A percentile compares a stretch with the other conserved stretches of the same genome.
Conservation (phyloP, 129 eudicot species). For the Escallonia herrerae region DNA sequence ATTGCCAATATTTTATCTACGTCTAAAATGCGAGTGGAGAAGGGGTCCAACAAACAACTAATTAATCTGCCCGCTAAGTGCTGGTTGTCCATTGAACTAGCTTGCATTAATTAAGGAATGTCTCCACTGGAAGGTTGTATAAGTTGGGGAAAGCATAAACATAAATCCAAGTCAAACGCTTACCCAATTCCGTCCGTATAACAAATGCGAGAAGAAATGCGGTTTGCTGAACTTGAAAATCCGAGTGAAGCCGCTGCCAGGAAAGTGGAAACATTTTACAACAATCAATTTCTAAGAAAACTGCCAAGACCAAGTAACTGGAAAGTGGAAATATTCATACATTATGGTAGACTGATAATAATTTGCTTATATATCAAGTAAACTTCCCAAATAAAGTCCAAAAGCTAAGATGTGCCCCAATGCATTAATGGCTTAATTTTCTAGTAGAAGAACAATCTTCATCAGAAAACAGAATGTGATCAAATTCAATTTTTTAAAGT, state of each 20-base stretch:
- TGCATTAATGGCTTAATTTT: no score
- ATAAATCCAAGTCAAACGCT: conserved; percentile 2
- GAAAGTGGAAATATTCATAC: no score
- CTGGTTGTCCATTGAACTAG: not conserved
- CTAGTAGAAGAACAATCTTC: no score
- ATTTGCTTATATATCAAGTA: no score
- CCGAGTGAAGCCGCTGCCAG: conserved; percentile 78
- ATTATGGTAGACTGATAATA: no score
- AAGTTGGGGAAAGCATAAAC: conserved; percentile 1
- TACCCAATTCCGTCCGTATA: conserved; percentile 87
- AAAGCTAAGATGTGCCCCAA: no score
- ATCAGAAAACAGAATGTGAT: no score
- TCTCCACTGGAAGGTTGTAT: not conserved
- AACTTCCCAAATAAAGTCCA: no score
- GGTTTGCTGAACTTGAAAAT: conserved; percentile 90
- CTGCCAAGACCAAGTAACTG: no score
- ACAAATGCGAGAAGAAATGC: conserved; percentile 47
- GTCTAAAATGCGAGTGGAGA: not conserved
- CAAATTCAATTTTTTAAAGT: no score
- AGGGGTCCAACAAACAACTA: not conserved
- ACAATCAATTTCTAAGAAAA: no score
- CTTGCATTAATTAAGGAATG: not conserved
- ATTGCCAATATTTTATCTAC: no score
- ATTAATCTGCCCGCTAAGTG: not conserved
- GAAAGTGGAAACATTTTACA: conserved; percentile 3